A percentile compares a stretch with the other conserved stretches of the same genome.
Evolutionary conservation across 495 filamentous ascomycete genomes (phyloP).

Genomic region (Penicillium waksmanii): DNA sequence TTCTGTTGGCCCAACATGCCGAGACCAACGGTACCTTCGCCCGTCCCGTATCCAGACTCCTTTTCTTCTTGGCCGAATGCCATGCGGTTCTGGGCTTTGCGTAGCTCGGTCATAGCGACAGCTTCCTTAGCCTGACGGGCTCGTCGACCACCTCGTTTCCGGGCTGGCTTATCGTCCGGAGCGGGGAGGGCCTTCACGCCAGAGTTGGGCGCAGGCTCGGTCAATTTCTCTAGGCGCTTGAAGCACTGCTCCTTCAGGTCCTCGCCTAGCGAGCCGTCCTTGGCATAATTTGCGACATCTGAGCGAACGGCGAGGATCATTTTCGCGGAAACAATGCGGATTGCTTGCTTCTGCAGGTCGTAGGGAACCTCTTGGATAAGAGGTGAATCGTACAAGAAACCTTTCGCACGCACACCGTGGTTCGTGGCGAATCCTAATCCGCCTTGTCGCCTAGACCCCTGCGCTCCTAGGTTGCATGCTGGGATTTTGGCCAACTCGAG

Average conservation of each 20-base stretch:
- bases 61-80: constrained; percentile 95
- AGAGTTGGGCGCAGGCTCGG: constrained; percentile 90
- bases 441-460: constrained; percentile 84
- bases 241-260: constrained; percentile 83
- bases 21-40: constrained; percentile 83
- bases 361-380: constrained; percentile 81
- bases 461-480: constrained; percentile 86
- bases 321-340: constrained; percentile 94
- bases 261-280: constrained; percentile 82
- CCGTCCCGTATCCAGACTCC: constrained; percentile 89
- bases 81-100: constrained; percentile 95
- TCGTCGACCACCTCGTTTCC: constrained; percentile 90
- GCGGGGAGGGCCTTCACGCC: constrained; percentile 86
- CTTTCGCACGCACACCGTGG: constrained; percentile 87
- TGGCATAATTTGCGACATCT: constrained; percentile 81
- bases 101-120: constrained; percentile 93
- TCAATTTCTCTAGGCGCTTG: constrained; percentile 89
- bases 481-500: constrained; percentile 89
- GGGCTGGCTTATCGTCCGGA: constrained; percentile 91
- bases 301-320: constrained; percentile 88
- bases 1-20: constrained; percentile 93
- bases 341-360: constrained; percentile 90
- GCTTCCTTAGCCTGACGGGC: constrained; percentile 97
- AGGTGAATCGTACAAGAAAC: constrained; percentile 89
- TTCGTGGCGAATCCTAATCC: constrained; percentile 91